Conservation (phyloP, 306 rosid species). For the Ziziphus jujuba region DNA sequence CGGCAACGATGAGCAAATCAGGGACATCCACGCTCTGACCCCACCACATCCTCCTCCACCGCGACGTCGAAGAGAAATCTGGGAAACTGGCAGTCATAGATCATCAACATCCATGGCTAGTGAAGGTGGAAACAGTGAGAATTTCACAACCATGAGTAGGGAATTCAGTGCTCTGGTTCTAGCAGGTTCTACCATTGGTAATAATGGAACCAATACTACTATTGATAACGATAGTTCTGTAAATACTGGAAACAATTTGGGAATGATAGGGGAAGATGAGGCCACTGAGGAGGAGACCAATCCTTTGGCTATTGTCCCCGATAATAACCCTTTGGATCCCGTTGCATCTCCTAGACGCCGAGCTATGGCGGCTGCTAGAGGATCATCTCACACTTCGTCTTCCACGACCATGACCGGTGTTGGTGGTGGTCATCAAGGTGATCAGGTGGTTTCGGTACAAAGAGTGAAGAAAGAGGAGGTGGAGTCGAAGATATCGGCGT, state of each 20-base stretch:
- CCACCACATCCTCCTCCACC: constrained; percentile 46
- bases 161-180: constrained; percentile 91
- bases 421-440: constrained; percentile 23
- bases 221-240: background rate
- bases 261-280: constrained; percentile 85
- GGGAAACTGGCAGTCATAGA: constrained; percentile 61
- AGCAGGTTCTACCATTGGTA: constrained; percentile 73
- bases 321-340: constrained; percentile 41
- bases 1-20: constrained; percentile 42
- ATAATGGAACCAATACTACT: constrained; percentile 19
- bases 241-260: constrained; percentile 28
- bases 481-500: constrained; percentile 86
- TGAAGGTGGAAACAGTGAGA: constrained; percentile 59
- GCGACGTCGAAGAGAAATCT: constrained; percentile 46
- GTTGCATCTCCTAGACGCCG: constrained; percentile 32
- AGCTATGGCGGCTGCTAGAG: background rate
- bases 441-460: constrained; percentile 54
- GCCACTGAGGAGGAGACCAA: constrained; percentile 47
- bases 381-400: too few species aligned
- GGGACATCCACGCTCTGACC: constrained; percentile 87
- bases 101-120: constrained; percentile 62
- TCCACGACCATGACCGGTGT: background rate
- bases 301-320: constrained; percentile 83
- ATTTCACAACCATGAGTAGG: constrained; percentile 80
- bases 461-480: constrained; percentile 95